phyloP scores from a whole-genome alignment of 2,329 filamentous ascomycete species.

The Fusarium liriodendri region DNA sequence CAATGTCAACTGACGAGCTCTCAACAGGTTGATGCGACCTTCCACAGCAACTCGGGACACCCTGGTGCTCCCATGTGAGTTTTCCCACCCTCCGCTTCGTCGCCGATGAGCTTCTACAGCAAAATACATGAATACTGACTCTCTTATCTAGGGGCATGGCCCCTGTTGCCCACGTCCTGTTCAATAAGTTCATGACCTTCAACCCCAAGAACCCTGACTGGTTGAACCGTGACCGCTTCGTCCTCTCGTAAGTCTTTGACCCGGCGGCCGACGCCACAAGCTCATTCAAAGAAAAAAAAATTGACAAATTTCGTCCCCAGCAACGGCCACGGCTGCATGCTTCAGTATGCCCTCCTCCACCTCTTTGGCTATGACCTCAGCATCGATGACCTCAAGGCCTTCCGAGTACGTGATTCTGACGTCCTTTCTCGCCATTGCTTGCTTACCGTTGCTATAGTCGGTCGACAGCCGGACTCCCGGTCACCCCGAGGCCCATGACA shows the following conservation, averaged over 20 bases:
- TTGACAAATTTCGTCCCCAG: constrained; percentile 58
- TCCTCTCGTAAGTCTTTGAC: constrained; percentile 86
- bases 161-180: constrained; percentile 94
- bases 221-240: constrained; percentile 97
- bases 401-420: constrained; percentile 79
- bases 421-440: neutral
- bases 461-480: constrained; percentile 86
- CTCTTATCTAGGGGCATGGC: constrained; percentile 76
- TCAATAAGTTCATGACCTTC: constrained; percentile 99
- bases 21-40: constrained; percentile 93
- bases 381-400: constrained; percentile 93
- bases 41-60: constrained; percentile 96
- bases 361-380: constrained; percentile 90
- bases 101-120: constrained; percentile 19
- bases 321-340: constrained; percentile 99
- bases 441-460: constrained; percentile 48
- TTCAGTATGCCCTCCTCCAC: constrained; percentile 98
- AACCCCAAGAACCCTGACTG: constrained; percentile 99
- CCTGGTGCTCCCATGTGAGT: constrained; percentile 95
- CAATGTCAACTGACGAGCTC: constrained; percentile 41
- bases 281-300: neutral
- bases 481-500: constrained; percentile 97
- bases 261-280: neutral
- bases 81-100: constrained; percentile 10
- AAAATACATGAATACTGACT: constrained; percentile 47